Evolutionary conservation across 345 rosid species (phyloP), one percentile per base, ranked within the genome.

Genomic region (Firmiana major): DNA sequence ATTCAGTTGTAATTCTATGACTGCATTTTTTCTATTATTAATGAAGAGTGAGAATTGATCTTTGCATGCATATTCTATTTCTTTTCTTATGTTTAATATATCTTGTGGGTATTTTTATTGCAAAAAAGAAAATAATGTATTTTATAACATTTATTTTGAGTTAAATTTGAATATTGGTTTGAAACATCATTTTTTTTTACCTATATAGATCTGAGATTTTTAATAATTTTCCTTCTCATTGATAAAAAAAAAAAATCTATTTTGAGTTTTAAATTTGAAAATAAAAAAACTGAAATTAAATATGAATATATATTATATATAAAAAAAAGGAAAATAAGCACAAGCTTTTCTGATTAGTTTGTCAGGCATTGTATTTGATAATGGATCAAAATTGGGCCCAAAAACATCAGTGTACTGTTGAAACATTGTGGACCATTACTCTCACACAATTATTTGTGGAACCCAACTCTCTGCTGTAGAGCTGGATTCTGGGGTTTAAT

Each of bases 361-460:
- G 34, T 58, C 34, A 58, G 63, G 28, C 63, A 16, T 43, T 2
- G 12, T 12, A 43, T 15, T 13, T 49, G 54, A 13, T 46, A 40
- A 9, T 17, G 48, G 7, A 65, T 65, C 16, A n/a, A 40, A 26
- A 8, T 48, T 70, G 58, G 59, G 74, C 58, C 74, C 8, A 70
- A 70, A 48, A 1, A 58, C 22, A 46, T 46, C 6, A 24, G 22
- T 13, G 57, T 46, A 46, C 21, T 45, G 28, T 48, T 69, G 22
- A 46, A 69, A 48, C 22, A 70, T 28, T 49, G 60, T 49, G 43
- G 74, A 28, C 74, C 60, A 28, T 1, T 31, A 49, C 74, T 17
- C 40, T 40, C 74, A 49, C 16, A 51, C 43, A 70, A 48, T 48
- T 70, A 70, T 70, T 31, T 70, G 45, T 48, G 74, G 59, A 48